Evolutionary conservation across 345 rosid genomes (phyloP).

Genomic region (Citrus medica): DNA sequence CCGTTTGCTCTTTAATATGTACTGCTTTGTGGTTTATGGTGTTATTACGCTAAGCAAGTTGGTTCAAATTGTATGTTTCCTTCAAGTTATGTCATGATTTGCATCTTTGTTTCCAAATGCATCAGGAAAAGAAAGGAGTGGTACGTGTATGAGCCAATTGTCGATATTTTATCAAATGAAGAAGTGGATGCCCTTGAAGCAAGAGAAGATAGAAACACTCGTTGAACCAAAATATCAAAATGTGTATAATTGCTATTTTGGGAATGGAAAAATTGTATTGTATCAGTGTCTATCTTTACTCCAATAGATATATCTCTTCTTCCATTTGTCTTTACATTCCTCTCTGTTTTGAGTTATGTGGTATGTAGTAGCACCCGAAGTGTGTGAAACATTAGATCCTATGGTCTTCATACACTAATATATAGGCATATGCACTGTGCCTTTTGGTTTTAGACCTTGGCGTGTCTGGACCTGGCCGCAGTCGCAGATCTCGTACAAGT

Average conservation of each 20-base stretch:
- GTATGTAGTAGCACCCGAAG: not conserved
- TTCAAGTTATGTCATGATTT: not conserved
- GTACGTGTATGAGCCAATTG: slow-evolving; percentile 74
- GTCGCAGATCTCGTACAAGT: not conserved
- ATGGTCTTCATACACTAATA: not conserved
- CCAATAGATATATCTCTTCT: not conserved
- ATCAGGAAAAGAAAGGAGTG: slow-evolving; percentile 93
- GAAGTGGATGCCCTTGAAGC: slow-evolving; percentile 87
- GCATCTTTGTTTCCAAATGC: slow-evolving; percentile 8
- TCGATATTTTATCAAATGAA: slow-evolving; percentile 74
- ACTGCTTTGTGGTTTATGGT: not conserved
- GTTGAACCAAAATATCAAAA: slow-evolving; percentile 24
- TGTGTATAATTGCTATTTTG: not conserved
- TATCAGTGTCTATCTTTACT: not conserved
- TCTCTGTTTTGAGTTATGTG: not conserved
- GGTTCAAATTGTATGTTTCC: not conserved
- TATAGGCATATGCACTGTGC: too few relatives aligned
- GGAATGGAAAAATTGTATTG: not conserved
- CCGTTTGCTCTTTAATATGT: not conserved
- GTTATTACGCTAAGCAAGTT: not conserved
- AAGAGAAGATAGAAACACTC: slow-evolving; percentile 60
- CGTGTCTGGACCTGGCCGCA: too few relatives aligned
- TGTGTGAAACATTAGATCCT: not conserved
- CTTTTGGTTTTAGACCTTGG: not conserved
- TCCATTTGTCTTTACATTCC: not conserved